Evolutionary conservation across 768 basidiomycete species (phyloP).

Genomic region (Tulasnella sp.): DNA sequence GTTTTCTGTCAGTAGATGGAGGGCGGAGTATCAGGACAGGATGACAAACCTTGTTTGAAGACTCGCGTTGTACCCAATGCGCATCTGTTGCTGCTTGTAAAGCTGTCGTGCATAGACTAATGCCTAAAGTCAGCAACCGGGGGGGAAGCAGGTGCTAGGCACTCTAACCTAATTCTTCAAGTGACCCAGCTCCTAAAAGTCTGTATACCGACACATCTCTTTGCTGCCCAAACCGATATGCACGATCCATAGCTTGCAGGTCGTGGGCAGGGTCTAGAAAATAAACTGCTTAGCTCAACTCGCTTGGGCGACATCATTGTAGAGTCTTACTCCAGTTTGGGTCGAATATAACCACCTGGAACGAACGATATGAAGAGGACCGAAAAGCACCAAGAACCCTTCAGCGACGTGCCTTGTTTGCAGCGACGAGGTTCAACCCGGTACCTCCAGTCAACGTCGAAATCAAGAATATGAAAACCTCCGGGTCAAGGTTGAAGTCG

Average conservation of each 20-base stretch:
- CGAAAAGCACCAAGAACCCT: background rate
- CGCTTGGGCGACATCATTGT: too few relatives aligned
- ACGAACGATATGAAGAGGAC: background rate
- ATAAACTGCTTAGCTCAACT: background rate
- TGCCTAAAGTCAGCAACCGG: background rate
- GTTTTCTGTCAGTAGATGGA: background rate
- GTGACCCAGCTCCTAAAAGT: slow-evolving; percentile 69
- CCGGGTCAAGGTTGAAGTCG: slow-evolving; percentile 58
- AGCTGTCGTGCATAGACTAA: slow-evolving; percentile 79
- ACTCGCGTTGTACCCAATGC: slow-evolving; percentile 76
- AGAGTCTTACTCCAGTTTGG: slow-evolving; percentile 81
- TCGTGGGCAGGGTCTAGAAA: slow-evolving; percentile 82
- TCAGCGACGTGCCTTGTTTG: slow-evolving; percentile 58
- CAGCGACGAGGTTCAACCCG: slow-evolving; percentile 79
- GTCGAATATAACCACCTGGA: slow-evolving; percentile 31
- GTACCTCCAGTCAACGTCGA: slow-evolving; percentile 88
- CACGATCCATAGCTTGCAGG: slow-evolving; percentile 81
- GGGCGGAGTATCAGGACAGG: background rate
- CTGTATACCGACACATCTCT: slow-evolving; percentile 77
- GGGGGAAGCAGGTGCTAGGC: background rate
- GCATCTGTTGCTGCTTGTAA: slow-evolving; percentile 90
- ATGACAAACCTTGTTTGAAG: slow-evolving; percentile 55
- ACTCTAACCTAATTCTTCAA: slow-evolving; percentile 10
- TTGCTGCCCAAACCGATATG: slow-evolving; percentile 76
- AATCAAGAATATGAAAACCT: slow-evolving; percentile 72